These are phyloP conservation scores for Testicularia cyperi DNA, from an alignment of 1,284 basidiomycete genomes.

Conservation along the genomic window DNA sequence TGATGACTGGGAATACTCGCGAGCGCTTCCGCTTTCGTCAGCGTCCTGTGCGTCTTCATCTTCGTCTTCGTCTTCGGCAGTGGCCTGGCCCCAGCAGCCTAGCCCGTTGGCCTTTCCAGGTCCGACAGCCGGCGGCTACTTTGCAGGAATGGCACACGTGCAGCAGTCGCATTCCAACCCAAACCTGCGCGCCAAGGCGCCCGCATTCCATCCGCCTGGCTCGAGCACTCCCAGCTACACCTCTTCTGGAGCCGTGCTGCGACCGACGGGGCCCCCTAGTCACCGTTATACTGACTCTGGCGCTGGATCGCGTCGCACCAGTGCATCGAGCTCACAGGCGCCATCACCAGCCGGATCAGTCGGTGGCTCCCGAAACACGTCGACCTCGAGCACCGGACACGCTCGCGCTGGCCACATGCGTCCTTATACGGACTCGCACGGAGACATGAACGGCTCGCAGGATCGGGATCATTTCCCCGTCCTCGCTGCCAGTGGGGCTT, in stretches of 20 bases:
- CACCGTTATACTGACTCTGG: too few relatives aligned
- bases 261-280: background rate
- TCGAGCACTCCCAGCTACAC: slow-evolving; percentile 12
- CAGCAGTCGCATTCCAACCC: slow-evolving; percentile 34
- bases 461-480: too few relatives aligned
- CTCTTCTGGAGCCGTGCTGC: too few relatives aligned
- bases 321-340: too few relatives aligned
- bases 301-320: too few relatives aligned
- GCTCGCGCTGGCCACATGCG: too few relatives aligned
- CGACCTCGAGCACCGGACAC: too few relatives aligned
- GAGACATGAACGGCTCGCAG: too few relatives aligned
- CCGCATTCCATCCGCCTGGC: slow-evolving; percentile 23
- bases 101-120: slow-evolving; percentile 15
- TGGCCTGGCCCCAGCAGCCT: slow-evolving; percentile 7
- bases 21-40: slow-evolving; percentile 4
- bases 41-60: slow-evolving; percentile 11
- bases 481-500: too few relatives aligned
- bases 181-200: slow-evolving; percentile 23
- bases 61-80: background rate
- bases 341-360: too few relatives aligned
- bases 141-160: slow-evolving; percentile 4
- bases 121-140: slow-evolving; percentile 9
- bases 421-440: too few relatives aligned
- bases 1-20: slow-evolving; percentile 30
- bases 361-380: too few relatives aligned